These are phyloP conservation scores for Bisporella sp. DNA, from an alignment of 2,329 filamentous ascomycete genomes.

Conservation along the genomic window DNA sequence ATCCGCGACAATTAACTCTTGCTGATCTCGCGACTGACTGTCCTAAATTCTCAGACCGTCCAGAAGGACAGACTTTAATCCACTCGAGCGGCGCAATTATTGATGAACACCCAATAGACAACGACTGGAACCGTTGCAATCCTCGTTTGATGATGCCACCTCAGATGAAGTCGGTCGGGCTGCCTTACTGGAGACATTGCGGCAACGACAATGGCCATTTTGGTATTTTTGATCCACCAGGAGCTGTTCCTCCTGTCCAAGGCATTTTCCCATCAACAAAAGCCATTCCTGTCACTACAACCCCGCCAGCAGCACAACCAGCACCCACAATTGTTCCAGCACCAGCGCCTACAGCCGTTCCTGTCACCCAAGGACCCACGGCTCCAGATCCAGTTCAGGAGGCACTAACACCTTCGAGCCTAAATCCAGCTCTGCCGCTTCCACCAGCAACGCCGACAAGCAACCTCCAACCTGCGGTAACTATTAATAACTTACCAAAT, in stretches of 20 bases:
- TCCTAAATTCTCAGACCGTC: neutral
- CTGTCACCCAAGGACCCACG: neutral
- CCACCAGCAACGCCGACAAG: neutral
- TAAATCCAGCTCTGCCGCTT: neutral
- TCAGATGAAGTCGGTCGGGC: conserved; percentile 11
- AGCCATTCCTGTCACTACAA: conserved; percentile 1
- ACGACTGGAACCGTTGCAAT: conserved; percentile 13
- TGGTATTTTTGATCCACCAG: conserved; percentile 34
- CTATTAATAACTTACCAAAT: neutral
- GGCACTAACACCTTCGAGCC: neutral
- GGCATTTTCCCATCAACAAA: conserved; percentile 20
- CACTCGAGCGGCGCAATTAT: conserved; percentile 1
- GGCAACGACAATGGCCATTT: conserved; percentile 30
- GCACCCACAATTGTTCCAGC: conserved; percentile 10
- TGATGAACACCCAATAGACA: conserved; percentile 7
- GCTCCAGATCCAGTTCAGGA: neutral
- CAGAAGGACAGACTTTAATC: neutral
- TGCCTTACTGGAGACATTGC: conserved; percentile 28
- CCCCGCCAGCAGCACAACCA: conserved; percentile 9
- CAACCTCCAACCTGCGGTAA: neutral
- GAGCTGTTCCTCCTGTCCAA: conserved; percentile 30
- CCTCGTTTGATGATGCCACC: conserved; percentile 14
- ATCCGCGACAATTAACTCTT: conserved; percentile 25
- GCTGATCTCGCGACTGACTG: conserved; percentile 30
- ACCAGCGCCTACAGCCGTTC: conserved; percentile 3